Conservation (phyloP, 768 basidiomycete genomes). For the Termitomyces sp. region DNA sequence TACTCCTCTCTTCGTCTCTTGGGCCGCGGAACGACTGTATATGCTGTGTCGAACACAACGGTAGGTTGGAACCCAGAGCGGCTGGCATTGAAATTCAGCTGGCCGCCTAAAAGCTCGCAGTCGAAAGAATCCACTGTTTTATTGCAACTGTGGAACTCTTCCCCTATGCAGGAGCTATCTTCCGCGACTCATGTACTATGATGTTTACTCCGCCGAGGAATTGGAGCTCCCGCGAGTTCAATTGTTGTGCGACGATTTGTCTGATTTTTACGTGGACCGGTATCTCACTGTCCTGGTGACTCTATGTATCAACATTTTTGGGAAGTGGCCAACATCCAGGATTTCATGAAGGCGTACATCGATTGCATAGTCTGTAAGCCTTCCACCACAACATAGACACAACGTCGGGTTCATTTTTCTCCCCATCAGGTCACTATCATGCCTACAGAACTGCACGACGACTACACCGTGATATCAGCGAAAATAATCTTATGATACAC, state of each 20-base stretch:
- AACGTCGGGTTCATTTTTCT: too few relatives aligned
- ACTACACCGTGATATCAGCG: conserved; percentile 3
- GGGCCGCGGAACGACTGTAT: conserved; percentile 21
- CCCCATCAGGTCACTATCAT: background rate
- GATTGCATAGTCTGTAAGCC: conserved; percentile 1
- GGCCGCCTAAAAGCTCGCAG: conserved; percentile 12
- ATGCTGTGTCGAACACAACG: background rate
- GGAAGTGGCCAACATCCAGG: background rate
- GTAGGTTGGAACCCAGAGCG: background rate
- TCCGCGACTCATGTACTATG: conserved; percentile 4
- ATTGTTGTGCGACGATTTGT: background rate
- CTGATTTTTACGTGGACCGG: background rate
- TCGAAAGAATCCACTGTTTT: conserved; percentile 13
- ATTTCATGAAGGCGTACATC: background rate
- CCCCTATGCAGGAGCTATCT: conserved; percentile 15
- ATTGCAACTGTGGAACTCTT: conserved; percentile 4
- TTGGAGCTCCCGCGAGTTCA: conserved; percentile 4
- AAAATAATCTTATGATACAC: conserved; percentile 4
- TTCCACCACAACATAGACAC: background rate
- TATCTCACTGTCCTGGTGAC: background rate
- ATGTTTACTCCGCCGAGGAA: background rate
- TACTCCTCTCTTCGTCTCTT: conserved; percentile 12
- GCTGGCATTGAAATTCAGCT: conserved; percentile 18
- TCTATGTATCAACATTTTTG: conserved; percentile 2
- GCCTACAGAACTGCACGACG: background rate